phyloP scores from a whole-genome alignment of 768 basidiomycete species.

The Cantharellus cinnabarinus region DNA sequence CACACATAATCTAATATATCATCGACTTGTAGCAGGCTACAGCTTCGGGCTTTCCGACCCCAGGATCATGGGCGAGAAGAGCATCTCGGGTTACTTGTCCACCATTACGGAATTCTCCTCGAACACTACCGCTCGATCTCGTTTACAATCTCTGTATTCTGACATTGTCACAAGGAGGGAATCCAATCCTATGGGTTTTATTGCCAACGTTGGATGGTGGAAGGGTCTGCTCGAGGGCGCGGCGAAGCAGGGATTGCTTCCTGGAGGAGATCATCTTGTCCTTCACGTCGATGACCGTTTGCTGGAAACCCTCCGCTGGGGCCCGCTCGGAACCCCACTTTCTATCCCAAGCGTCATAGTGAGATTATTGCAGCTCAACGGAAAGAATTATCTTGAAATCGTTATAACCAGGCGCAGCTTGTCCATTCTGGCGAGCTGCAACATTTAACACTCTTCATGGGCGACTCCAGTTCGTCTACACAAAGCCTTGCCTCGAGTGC shows the following conservation, averaged over 20 bases:
- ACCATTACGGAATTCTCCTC: constrained; percentile 9
- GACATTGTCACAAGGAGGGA: constrained; percentile 68
- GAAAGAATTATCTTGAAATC: too few relatives aligned
- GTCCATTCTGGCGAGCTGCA: too few relatives aligned
- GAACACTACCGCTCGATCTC: constrained; percentile 12
- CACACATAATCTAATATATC: too few relatives aligned
- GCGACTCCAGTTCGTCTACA: too few relatives aligned
- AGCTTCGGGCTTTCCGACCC: too few relatives aligned
- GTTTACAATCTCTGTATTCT: constrained; percentile 46
- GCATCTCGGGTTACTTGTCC: constrained; percentile 5
- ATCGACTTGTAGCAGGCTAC: too few relatives aligned
- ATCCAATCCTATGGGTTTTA: constrained; percentile 66
- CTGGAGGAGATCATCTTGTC: constrained; percentile 30
- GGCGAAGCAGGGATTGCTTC: constrained; percentile 37
- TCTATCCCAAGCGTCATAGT: constrained; percentile 55
- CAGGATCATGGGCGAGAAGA: not conserved
- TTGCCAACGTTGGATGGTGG: constrained; percentile 82
- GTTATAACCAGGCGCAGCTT: too few relatives aligned
- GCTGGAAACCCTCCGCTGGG: constrained; percentile 38
- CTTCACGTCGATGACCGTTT: constrained; percentile 34
- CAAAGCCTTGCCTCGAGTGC: constrained; percentile 35
- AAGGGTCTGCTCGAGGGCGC: constrained; percentile 39
- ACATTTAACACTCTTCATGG: too few relatives aligned
- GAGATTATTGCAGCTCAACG: constrained; percentile 18
- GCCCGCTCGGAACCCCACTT: constrained; percentile 57